Conservation (phyloP, 164 flowering plant genomes). For the Magnolia kwangsiensis region DNA sequence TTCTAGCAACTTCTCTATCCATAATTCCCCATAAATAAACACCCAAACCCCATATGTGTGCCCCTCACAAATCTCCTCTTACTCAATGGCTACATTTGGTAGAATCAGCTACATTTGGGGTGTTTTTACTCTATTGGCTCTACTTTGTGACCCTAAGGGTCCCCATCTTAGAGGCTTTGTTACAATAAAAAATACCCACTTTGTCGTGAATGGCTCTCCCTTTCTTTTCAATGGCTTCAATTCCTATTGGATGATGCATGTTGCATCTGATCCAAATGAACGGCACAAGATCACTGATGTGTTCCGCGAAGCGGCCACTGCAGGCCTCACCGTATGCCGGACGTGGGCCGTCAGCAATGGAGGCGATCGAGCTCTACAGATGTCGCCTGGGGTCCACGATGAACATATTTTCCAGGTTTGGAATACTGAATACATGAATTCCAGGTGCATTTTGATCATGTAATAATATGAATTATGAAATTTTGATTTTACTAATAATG, state of each 20-base stretch:
- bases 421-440: no score
- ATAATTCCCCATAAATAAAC: no score
- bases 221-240: conserved; percentile 36
- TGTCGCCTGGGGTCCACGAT: conserved; percentile 27
- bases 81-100: conserved; percentile 4
- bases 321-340: conserved; percentile 27
- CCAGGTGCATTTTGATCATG: no score
- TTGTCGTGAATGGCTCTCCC: conserved; percentile 24
- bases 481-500: no score
- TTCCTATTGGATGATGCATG: conserved; percentile 35
- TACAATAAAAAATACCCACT: conserved; percentile 11
- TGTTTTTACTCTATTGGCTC: neutral
- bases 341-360: conserved; percentile 36
- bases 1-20: no score
- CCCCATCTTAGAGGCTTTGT: conserved; percentile 14
- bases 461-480: no score
- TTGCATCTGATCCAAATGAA: conserved; percentile 25
- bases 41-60: no score
- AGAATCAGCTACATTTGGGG: conserved; percentile 2
- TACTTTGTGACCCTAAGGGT: conserved; percentile 8
- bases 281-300: conserved; percentile 24
- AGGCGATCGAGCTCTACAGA: conserved; percentile 23
- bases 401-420: conserved; percentile 25
- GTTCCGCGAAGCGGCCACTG: conserved; percentile 18
- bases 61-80: no score